Conservation (phyloP, 495 filamentous ascomycete genomes). For the Ramalina intermedia region DNA sequence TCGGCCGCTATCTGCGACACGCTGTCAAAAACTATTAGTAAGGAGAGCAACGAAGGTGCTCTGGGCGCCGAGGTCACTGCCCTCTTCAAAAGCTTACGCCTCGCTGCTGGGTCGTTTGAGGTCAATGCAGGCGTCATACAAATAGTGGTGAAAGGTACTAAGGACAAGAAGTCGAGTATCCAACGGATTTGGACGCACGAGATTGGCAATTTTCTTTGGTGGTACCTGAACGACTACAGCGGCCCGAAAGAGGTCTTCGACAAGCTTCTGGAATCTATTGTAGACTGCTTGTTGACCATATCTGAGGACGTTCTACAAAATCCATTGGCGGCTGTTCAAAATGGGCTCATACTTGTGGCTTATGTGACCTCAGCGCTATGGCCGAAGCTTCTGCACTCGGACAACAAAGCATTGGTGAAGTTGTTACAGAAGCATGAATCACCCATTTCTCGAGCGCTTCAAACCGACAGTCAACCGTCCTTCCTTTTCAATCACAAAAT, state of each 20-base stretch:
- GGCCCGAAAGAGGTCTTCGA: not conserved
- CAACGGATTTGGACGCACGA: constrained; percentile 70
- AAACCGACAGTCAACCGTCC: constrained; percentile 45
- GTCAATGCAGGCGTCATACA: constrained; percentile 50
- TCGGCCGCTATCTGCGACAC: constrained; percentile 51
- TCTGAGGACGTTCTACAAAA: constrained; percentile 68
- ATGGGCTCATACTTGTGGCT: constrained; percentile 56
- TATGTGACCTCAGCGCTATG: constrained; percentile 57
- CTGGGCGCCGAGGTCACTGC: constrained; percentile 58
- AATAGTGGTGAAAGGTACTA: constrained; percentile 62
- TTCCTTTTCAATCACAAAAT: constrained; percentile 73
- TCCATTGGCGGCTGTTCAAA: constrained; percentile 59
- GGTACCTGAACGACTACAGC: constrained; percentile 24
- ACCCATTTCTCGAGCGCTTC: not conserved
- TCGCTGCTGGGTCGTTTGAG: constrained; percentile 26
- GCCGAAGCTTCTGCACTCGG: constrained; percentile 17
- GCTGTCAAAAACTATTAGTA: constrained; percentile 47
- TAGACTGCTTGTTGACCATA: constrained; percentile 40
- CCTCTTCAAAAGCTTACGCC: constrained; percentile 42
- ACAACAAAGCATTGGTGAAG: constrained; percentile 19
- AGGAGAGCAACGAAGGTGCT: constrained; percentile 79
- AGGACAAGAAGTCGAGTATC: constrained; percentile 67
- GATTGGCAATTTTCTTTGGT: constrained; percentile 58
- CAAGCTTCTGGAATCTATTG: not conserved
- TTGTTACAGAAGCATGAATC: constrained; percentile 40